Conservation (phyloP, 1,284 basidiomycete genomes). For the Ganoderma resinaceum region DNA sequence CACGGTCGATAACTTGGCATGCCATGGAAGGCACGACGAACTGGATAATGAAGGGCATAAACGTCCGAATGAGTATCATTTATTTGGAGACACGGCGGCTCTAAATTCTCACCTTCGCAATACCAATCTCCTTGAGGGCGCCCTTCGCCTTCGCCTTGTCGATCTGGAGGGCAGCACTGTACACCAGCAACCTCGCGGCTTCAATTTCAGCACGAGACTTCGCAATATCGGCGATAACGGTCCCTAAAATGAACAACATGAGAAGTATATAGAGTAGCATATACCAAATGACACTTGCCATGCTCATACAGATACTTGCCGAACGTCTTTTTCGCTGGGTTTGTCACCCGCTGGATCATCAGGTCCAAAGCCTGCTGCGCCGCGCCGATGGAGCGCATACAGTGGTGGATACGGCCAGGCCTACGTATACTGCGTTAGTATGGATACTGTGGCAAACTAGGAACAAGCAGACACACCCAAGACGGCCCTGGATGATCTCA, state of each 20-base stretch:
- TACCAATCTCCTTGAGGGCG: slow-evolving; percentile 96
- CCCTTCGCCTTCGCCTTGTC: slow-evolving; percentile 92
- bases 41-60: slow-evolving; percentile 46
- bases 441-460: neutral
- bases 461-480: slow-evolving; percentile 68
- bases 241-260: slow-evolving; percentile 54
- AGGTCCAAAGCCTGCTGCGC: slow-evolving; percentile 88
- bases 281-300: slow-evolving; percentile 54
- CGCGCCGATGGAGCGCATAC: slow-evolving; percentile 95
- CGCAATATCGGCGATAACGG: slow-evolving; percentile 91
- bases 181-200: slow-evolving; percentile 83
- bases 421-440: slow-evolving; percentile 44
- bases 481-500: slow-evolving; percentile 97
- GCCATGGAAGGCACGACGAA: slow-evolving; percentile 94
- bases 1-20: slow-evolving; percentile 87
- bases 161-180: slow-evolving; percentile 93
- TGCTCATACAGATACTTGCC: slow-evolving; percentile 93
- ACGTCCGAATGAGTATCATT: too few relatives aligned
- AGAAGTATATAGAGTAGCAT: neutral
- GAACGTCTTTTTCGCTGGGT: slow-evolving; percentile 91
- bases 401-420: slow-evolving; percentile 97
- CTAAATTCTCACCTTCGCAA: slow-evolving; percentile 82
- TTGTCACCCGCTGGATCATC: slow-evolving; percentile 92
- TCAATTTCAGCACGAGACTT: slow-evolving; percentile 95
- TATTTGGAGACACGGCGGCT: neutral